Conservation (phyloP, 495 filamentous ascomycete genomes). For the Delitschia confertaspora region DNA sequence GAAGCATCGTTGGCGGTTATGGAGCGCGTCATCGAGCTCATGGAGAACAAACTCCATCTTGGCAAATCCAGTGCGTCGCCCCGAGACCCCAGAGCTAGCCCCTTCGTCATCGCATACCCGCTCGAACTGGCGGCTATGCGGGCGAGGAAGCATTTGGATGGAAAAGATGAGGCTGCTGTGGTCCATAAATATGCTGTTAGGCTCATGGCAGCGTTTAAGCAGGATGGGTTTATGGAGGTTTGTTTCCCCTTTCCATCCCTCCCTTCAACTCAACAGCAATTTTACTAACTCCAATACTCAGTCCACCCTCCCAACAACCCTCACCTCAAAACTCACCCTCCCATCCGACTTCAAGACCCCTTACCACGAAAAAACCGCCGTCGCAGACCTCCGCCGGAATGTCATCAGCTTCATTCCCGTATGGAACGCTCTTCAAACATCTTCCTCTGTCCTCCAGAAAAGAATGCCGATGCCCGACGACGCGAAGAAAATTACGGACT, state of each 20-base stretch:
- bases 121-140: constrained; percentile 33
- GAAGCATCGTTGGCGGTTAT: constrained; percentile 29
- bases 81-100: constrained; percentile 28
- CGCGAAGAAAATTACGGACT: neutral
- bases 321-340: neutral
- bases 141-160: constrained; percentile 27
- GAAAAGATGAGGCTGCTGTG: constrained; percentile 33
- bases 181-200: constrained; percentile 33
- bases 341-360: neutral
- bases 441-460: constrained; percentile 6
- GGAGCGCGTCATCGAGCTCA: constrained; percentile 29
- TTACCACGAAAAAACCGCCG: neutral
- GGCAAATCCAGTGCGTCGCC: constrained; percentile 3
- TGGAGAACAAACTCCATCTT: constrained; percentile 32
- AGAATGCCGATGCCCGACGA: constrained; percentile 14
- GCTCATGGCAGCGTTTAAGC: constrained; percentile 23
- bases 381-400: neutral
- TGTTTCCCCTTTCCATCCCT: neutral
- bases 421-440: constrained; percentile 9
- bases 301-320: neutral
- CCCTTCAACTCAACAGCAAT: neutral
- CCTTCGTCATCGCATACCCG: constrained; percentile 32
- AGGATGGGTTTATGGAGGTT: constrained; percentile 8
- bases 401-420: constrained; percentile 3
- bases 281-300: neutral